Evolutionary conservation across 192 early-diverging fungal species (phyloP).

Genomic region (Podila epicladia): DNA sequence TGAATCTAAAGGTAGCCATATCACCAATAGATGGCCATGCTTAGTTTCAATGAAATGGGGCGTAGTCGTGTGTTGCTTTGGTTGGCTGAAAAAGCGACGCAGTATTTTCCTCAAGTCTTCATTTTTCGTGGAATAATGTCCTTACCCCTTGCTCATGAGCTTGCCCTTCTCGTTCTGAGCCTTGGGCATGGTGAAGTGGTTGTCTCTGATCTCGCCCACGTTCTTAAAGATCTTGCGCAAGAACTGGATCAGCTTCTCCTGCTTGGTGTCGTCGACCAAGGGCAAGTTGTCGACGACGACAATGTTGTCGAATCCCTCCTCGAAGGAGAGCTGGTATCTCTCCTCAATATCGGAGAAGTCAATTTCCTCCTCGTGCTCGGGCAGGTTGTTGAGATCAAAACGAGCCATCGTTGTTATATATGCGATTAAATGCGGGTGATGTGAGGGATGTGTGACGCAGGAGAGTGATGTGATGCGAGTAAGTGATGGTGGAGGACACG

Average conservation of each 20-base stretch:
- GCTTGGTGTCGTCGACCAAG: conserved; percentile 85
- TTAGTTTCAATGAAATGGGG: not conserved
- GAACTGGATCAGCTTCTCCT: conserved; percentile 81
- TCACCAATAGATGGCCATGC: no score
- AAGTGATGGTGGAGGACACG: no score
- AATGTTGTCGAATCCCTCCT: conserved; percentile 83
- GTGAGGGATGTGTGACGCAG: no score
- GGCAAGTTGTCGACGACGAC: conserved; percentile 96
- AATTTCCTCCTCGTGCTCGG: conserved; percentile 79
- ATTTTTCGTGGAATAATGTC: not conserved
- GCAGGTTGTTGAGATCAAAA: conserved; percentile 71
- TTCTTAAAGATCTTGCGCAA: conserved; percentile 85
- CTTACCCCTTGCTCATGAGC: conserved; percentile 83
- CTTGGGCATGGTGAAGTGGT: conserved; percentile 91
- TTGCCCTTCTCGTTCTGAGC: conserved; percentile 71
- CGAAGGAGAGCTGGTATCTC: conserved; percentile 71
- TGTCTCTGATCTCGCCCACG: conserved; percentile 81
- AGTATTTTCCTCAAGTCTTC: not conserved
- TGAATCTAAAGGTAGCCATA: conserved; percentile 60
- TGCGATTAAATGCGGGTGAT: no score
- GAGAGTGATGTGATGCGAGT: no score
- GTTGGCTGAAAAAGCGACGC: not conserved
- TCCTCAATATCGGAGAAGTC: conserved; percentile 94
- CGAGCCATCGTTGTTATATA: conserved; percentile 21
- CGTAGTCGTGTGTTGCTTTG: not conserved